Base-by-base conservation (phyloP, 129 eudicot genomes). In the Mikania micrantha region DNA sequence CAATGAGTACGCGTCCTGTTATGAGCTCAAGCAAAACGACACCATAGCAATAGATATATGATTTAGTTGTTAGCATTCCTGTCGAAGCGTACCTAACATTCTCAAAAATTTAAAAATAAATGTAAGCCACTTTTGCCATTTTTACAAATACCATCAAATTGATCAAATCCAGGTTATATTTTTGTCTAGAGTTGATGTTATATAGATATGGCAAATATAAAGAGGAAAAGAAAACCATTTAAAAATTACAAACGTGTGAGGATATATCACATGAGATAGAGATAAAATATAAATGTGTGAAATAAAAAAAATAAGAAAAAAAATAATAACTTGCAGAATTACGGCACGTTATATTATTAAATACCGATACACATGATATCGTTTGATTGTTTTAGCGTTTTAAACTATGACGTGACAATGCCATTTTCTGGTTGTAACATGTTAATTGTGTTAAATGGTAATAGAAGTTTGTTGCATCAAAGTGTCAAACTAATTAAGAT, bases 51-150 rank as follows among this genome's bases (percentile, higher is more conserved):
- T 88, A 88, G 12, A 88, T 90, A 74, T 88, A 90, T 40, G 98
- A 93, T 81, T 93, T 93, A 25, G 98, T 93, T 8, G 98, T 88
- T 29, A 93, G 90, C 60, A 85, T 93, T 3, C 98, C 98, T 1
- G 95, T 88, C 1, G 96, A 88, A 66, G 88, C 96, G 28, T 93
- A 88, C 88, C 96, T 93, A 66, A 25, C 74, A 73, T 32, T 22
- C n/a, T 17, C 21, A 45, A 45, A 48, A 8, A 21, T 3, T 0
- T 4, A 13, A 15, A 42, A 6, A 12, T 12, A 2, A 1, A 1
- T 13, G 15, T 2, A 13, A 12, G 48, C 17, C 19, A 41, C 32
- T 28, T n/a, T 28, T 28, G 32, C 4, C 32, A 28, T 28, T 4
- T 28, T 28, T 28, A 28, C 36, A 32, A 1, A 7, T 4, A 32